A percentile compares a stretch with the other conserved stretches of the same genome.
Conservation (phyloP, 2,329 filamentous ascomycete genomes). For the Monilinia fructigena region DNA sequence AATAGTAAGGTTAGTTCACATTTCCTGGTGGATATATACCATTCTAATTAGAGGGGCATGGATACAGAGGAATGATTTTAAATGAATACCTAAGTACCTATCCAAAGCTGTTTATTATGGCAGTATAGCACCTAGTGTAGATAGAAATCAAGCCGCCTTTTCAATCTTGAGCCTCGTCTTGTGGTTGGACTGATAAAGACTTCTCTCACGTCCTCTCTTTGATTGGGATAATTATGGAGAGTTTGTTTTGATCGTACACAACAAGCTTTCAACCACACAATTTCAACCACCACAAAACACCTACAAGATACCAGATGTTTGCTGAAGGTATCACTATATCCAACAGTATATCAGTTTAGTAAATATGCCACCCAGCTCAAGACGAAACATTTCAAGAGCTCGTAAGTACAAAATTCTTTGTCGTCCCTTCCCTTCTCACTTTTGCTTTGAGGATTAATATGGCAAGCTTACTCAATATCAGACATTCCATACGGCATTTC, state of each 20-base stretch:
- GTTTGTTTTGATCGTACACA: slow-evolving; percentile 3
- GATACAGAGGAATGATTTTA: neutral
- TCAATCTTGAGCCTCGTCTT: neutral
- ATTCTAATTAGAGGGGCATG: neutral
- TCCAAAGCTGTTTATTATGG: too few species aligned
- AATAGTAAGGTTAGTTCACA: neutral
- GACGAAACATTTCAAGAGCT: slow-evolving; percentile 4
- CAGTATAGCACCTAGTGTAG: neutral
- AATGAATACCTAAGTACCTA: neutral
- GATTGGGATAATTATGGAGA: neutral
- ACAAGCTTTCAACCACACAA: neutral
- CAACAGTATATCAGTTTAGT: neutral
- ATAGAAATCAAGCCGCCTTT: slow-evolving; percentile 1
- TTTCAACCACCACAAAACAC: neutral
- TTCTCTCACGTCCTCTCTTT: neutral
- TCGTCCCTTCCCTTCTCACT: slow-evolving; percentile 22
- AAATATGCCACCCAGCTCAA: slow-evolving; percentile 13
- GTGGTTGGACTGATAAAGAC: neutral
- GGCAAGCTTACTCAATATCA: slow-evolving; percentile 23
- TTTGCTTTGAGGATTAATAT: neutral
- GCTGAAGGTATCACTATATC: neutral
- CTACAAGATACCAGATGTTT: neutral
- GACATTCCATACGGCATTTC: neutral
- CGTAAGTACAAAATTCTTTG: slow-evolving; percentile 15
- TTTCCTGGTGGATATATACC: neutral